Evolutionary conservation across 108 stramenopile species (phyloP).

Genomic region (Skeletonema grethae): DNA sequence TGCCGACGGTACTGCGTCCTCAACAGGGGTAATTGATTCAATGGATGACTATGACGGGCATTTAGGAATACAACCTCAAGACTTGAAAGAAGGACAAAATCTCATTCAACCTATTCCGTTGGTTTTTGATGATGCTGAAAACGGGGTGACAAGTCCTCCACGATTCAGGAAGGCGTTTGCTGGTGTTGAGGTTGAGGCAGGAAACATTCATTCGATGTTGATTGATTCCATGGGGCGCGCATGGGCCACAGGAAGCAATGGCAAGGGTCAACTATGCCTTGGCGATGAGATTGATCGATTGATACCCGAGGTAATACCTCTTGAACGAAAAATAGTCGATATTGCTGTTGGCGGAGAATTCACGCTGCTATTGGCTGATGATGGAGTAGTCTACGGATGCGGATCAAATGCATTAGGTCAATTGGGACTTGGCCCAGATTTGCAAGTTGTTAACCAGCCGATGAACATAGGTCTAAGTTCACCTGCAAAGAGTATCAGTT

Average conservation of each 20-base stretch:
- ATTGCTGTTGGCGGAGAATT: constrained; percentile 53
- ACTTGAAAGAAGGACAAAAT: constrained; percentile 35
- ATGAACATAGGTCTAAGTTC: constrained; percentile 16
- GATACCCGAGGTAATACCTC: constrained; percentile 43
- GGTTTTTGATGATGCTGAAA: constrained; percentile 25
- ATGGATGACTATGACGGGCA: constrained; percentile 33
- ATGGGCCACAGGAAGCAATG: constrained; percentile 45
- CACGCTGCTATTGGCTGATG: constrained; percentile 38
- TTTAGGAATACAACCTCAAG: constrained; percentile 32
- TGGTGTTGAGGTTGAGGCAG: constrained; percentile 36
- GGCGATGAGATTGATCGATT: constrained; percentile 33
- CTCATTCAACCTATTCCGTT: constrained; percentile 26
- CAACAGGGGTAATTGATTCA: constrained; percentile 29
- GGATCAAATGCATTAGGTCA: constrained; percentile 56
- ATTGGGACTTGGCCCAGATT: constrained; percentile 36
- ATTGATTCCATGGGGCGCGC: constrained; percentile 39
- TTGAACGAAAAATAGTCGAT: constrained; percentile 40
- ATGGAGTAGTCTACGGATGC: constrained; percentile 47
- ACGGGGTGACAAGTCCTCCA: constrained; percentile 27
- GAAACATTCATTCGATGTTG: constrained; percentile 33
- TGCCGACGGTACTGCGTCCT: constrained; percentile 22
- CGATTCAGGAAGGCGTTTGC: constrained; percentile 37
- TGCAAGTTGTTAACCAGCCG: constrained; percentile 15
- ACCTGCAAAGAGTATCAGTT: constrained; percentile 13
- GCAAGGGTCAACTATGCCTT: constrained; percentile 39